A percentile compares a stretch with the other conserved stretches of the same genome.
Evolutionary conservation across 2,329 filamentous ascomycete species (phyloP).

Genomic region (Cordyceps fumosorosea): DNA sequence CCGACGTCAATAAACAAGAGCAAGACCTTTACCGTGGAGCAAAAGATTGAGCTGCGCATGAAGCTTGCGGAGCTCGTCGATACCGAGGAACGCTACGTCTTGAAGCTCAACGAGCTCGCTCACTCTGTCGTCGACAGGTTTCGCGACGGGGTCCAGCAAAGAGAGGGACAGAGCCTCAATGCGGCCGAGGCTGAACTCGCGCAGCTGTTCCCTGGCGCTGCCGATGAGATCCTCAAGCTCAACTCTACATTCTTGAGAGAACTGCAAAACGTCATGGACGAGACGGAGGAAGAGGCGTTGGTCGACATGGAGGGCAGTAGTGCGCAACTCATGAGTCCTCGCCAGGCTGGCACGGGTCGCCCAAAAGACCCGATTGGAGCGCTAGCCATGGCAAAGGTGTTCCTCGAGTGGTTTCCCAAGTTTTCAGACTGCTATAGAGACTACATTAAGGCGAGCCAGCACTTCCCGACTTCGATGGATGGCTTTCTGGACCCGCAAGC

Average conservation of each 20-base stretch:
- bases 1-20: constrained; percentile 73
- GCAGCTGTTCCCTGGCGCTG: constrained; percentile 71
- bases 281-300: constrained; percentile 73
- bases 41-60: constrained; percentile 78
- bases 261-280: constrained; percentile 69
- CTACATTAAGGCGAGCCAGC: constrained; percentile 85
- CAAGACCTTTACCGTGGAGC: constrained; percentile 69
- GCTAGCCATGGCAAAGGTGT: constrained; percentile 68
- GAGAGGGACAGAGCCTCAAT: constrained; percentile 55
- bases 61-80: constrained; percentile 87
- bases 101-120: constrained; percentile 78
- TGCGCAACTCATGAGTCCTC: constrained; percentile 34
- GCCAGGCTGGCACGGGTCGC: constrained; percentile 37
- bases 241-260: constrained; percentile 77
- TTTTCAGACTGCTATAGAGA: constrained; percentile 89
- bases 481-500: constrained; percentile 73
- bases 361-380: constrained; percentile 71
- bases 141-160: constrained; percentile 58
- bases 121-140: constrained; percentile 76
- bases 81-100: constrained; percentile 90
- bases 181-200: constrained; percentile 67
- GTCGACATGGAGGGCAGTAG: constrained; percentile 62
- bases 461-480: constrained; percentile 76
- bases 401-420: constrained; percentile 87
- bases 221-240: constrained; percentile 72